A percentile compares a stretch with the other conserved stretches of the same genome.
Conservation (phyloP, 2,329 filamentous ascomycete genomes). For the Cercospora sesami region DNA sequence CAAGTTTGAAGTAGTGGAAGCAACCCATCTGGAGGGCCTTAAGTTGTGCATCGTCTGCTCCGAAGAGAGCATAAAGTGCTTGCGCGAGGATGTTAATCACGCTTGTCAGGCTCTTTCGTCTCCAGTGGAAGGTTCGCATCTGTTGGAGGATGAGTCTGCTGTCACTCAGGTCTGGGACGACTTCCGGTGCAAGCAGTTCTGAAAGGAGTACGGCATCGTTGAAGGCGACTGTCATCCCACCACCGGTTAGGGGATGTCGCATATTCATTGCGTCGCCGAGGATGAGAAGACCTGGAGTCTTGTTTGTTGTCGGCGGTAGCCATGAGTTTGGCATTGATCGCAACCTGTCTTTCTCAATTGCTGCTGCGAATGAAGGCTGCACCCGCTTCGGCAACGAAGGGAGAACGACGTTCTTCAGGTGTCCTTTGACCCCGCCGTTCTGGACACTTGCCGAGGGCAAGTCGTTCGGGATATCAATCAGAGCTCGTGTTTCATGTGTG, state of each 20-base stretch:
- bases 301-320: conserved; percentile 76
- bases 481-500: conserved; percentile 83
- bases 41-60: conserved; percentile 76
- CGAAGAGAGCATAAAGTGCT: conserved; percentile 88
- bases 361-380: conserved; percentile 70
- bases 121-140: conserved; percentile 80
- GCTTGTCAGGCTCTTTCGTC: conserved; percentile 74
- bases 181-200: conserved; percentile 68
- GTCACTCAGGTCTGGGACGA: conserved; percentile 69
- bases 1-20: conserved; percentile 84
- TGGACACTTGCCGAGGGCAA: conserved; percentile 70
- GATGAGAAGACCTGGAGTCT: conserved; percentile 70
- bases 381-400: conserved; percentile 72
- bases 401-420: conserved; percentile 77
- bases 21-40: conserved; percentile 82
- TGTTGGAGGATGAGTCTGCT: conserved; percentile 64
- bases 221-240: conserved; percentile 96
- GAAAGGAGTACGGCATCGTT: conserved; percentile 83
- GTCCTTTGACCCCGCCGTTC: conserved; percentile 79
- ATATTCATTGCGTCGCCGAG: conserved; percentile 97
- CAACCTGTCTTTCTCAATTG: conserved; percentile 74
- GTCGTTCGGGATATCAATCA: conserved; percentile 82
- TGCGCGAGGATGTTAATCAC: conserved; percentile 98
- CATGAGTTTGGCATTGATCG: conserved; percentile 96
- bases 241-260: conserved; percentile 96